Evolutionary conservation across 2,329 filamentous ascomycete species (phyloP), one percentile per base, ranked within the genome.

Genomic region (Pseudocercospora fijiensis): DNA sequence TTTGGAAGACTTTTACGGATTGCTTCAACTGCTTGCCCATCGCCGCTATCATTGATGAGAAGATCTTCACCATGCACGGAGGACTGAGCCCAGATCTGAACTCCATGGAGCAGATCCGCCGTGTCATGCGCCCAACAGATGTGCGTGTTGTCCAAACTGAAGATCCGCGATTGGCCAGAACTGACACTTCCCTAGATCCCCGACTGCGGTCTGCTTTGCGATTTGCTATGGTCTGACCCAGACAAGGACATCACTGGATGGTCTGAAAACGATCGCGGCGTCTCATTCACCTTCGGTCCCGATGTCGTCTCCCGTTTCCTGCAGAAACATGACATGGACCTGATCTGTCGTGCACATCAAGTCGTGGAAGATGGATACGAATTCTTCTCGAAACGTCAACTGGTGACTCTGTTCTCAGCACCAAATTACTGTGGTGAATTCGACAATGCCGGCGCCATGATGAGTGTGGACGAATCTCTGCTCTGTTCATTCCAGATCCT

Each of bases 61-160:
- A 98, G 89, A 99, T 99, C 77, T 98, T 99, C 84, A 97, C 93
- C 76, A 97, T 99, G 94, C 95, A 99, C 81, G 95, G 95, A 77
- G 95, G 95, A 76, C 83, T 99, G 75, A 97, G 92, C 79, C 95
- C 95, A 51, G 95, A 97, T 78, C 85, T 99, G 70, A 97, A 98
- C 85, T 97, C 93, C 33, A 99, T 99, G 95, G 95, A 99, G 84
- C 94, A 99, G 84, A 99, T 99, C 74, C 92, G 95, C 78, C 90
- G 94, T 73, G 94, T 99, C 72, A 98, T 98, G 93, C 90, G 95
- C 75, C 95, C 95, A 66, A 99, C 95, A 74, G 95, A 99, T 85
- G 94, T 98, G 87, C 84, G 93, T 87, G 16, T 43, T n/a, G 41
- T 30, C 18, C 41, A 41, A 13, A 16, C 24, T 18, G 4, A 33